Percentiles rank a stretch among this genome's conserved stretches.
phyloP scores from a whole-genome alignment of 2,329 filamentous ascomycete genomes.

The Fusarium subtropicale region DNA sequence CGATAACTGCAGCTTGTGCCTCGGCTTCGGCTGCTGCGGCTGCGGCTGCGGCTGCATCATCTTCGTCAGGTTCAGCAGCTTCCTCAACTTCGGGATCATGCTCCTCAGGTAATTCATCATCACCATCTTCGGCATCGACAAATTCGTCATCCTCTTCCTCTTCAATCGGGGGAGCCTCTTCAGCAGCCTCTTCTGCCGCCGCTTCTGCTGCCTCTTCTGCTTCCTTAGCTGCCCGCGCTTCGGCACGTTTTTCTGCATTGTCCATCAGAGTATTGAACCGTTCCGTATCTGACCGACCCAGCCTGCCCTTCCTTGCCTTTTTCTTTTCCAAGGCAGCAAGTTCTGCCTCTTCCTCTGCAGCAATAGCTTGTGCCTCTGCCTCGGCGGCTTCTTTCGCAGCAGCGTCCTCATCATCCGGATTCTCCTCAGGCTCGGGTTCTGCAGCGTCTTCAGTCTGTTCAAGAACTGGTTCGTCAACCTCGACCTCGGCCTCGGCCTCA shows the following conservation, averaged over 20 bases:
- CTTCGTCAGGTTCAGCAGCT: conserved; percentile 36
- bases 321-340: conserved; percentile 57
- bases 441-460: conserved; percentile 32
- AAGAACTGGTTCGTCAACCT: conserved; percentile 31
- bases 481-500: background rate
- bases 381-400: conserved; percentile 42
- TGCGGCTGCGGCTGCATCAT: conserved; percentile 42
- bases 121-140: conserved; percentile 28
- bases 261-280: conserved; percentile 34
- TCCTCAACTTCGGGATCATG: conserved; percentile 6
- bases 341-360: conserved; percentile 47
- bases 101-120: conserved; percentile 15
- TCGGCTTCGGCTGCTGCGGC: conserved; percentile 25
- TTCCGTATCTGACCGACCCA: conserved; percentile 45
- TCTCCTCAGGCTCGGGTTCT: conserved; percentile 41
- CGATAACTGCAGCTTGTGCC: conserved; percentile 27
- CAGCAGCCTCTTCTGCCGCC: conserved; percentile 40
- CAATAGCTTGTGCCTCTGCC: conserved; percentile 47
- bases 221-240: conserved; percentile 47
- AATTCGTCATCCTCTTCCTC: conserved; percentile 45
- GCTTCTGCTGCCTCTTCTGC: conserved; percentile 43
- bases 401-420: conserved; percentile 28
- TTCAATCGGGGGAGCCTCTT: conserved; percentile 50
- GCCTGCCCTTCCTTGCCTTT: conserved; percentile 47
- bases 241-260: conserved; percentile 43